Percentiles rank a stretch among this genome's conserved stretches.
phyloP scores from a whole-genome alignment of 139 green algal species.

The Chlamydomonas sp. region DNA sequence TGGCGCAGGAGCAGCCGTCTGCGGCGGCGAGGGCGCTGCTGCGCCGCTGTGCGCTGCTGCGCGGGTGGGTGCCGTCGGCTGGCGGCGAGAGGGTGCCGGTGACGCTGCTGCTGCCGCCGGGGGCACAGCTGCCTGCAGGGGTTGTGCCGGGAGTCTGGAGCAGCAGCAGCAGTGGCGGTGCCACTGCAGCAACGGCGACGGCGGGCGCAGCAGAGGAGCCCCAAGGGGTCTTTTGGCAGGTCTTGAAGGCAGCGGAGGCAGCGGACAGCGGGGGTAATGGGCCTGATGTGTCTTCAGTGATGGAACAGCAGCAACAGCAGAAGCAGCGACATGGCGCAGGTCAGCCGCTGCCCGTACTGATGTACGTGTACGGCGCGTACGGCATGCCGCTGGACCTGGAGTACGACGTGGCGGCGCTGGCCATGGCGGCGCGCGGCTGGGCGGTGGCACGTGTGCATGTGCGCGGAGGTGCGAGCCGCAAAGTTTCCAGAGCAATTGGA shows the following conservation, averaged over 20 bases:
- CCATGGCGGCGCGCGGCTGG: constrained; percentile 73
- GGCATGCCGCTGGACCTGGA: constrained; percentile 65
- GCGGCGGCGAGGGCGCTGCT: not conserved
- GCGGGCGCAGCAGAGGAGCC: not conserved
- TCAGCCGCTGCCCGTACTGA: constrained; percentile 53
- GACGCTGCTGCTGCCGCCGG: constrained; percentile 56
- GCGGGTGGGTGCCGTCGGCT: not conserved
- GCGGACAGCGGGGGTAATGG: no score
- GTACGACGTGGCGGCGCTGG: constrained; percentile 59
- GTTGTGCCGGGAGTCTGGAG: not conserved
- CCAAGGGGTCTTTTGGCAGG: not conserved
- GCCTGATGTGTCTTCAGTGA: no score
- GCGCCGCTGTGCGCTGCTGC: not conserved
- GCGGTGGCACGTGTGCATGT: constrained; percentile 43
- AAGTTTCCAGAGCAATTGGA: no score
- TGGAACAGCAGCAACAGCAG: not conserved
- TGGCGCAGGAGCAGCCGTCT: not conserved
- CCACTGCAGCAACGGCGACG: no score
- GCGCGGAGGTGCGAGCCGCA: constrained; percentile 30
- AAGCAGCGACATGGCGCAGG: no score
- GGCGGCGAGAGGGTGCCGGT: constrained; percentile 53
- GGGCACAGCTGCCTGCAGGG: not conserved
- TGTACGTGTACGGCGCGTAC: constrained; percentile 85
- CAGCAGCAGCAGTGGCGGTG: not conserved
- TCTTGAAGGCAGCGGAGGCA: not conserved